Evolutionary conservation across 116 monocot genomes (phyloP).

Genomic region (Zostera marina): DNA sequence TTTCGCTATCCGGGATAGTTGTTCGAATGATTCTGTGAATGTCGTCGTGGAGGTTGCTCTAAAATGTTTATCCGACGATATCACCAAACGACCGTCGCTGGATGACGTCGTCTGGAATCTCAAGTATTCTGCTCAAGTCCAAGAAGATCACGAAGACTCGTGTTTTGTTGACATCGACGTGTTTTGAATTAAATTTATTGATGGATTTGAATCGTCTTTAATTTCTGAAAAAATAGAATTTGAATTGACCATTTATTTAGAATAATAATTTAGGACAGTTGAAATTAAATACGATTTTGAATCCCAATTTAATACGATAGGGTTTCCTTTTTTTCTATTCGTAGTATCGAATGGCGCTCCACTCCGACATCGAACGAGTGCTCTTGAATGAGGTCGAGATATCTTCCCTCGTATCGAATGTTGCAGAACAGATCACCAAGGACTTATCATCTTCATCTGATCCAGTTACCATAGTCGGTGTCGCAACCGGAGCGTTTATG

Average conservation of each 20-base stretch:
- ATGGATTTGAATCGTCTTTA: neutral
- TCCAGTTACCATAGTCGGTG: conserved; percentile 44
- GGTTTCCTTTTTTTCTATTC: neutral
- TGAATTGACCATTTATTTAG: too few species aligned
- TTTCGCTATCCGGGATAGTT: conserved; percentile 39
- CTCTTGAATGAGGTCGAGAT: conserved; percentile 18
- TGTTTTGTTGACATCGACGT: neutral
- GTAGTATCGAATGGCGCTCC: conserved; percentile 3
- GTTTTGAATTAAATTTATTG: neutral
- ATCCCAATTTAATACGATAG: too few species aligned
- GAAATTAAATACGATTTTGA: too few species aligned
- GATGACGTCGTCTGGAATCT: conserved; percentile 86
- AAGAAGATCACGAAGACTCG: conserved; percentile 68
- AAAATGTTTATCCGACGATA: conserved; percentile 41
- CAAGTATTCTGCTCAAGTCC: conserved; percentile 68
- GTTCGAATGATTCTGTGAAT: conserved; percentile 41
- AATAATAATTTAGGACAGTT: too few species aligned
- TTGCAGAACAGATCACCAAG: conserved; percentile 1
- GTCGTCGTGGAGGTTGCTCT: conserved; percentile 40
- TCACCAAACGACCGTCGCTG: conserved; percentile 43
- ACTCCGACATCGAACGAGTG: conserved; percentile 14
- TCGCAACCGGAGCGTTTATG: conserved; percentile 81
- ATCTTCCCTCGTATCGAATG: conserved; percentile 6
- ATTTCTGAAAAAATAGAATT: too few species aligned
- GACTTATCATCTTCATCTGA: conserved; percentile 1